Conservation (phyloP, 2,329 filamentous ascomycete species). For the Xylariaceae sp. region DNA sequence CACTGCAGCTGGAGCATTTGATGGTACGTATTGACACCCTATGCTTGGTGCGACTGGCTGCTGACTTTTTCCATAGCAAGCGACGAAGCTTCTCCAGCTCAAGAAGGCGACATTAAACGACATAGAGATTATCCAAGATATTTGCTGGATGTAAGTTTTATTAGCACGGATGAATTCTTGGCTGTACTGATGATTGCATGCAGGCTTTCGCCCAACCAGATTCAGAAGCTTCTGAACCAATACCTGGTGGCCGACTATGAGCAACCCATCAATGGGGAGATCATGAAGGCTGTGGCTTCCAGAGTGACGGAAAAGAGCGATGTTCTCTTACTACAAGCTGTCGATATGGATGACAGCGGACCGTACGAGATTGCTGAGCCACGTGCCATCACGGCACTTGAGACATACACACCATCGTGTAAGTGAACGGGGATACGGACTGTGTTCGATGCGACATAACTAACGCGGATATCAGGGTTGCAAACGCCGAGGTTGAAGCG, state of each 20-base stretch:
- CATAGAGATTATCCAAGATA: slow-evolving; percentile 99
- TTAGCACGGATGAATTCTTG: no score
- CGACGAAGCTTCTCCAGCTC: slow-evolving; percentile 93
- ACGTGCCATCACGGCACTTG: slow-evolving; percentile 87
- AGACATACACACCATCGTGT: slow-evolving; percentile 98
- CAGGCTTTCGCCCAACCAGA: slow-evolving; percentile 96
- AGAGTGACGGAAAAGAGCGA: slow-evolving; percentile 98
- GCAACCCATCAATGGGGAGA: slow-evolving; percentile 98
- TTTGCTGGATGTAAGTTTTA: slow-evolving; percentile 92
- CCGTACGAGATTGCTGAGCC: slow-evolving; percentile 98
- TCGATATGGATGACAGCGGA: slow-evolving; percentile 98
- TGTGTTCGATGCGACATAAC: slow-evolving; percentile 15
- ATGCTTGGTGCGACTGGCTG: background rate
- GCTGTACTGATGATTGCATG: slow-evolving; percentile 13
- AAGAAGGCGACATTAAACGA: slow-evolving; percentile 99
- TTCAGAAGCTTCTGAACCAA: slow-evolving; percentile 97
- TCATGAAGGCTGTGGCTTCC: slow-evolving; percentile 98
- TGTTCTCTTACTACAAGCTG: slow-evolving; percentile 84
- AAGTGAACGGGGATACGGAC: slow-evolving; percentile 38
- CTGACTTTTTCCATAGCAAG: slow-evolving; percentile 61
- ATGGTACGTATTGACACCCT: slow-evolving; percentile 61
- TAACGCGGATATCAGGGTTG: slow-evolving; percentile 59
- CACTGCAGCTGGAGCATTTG: slow-evolving; percentile 91
- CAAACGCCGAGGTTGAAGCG: slow-evolving; percentile 95
- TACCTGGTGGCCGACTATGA: slow-evolving; percentile 98